A percentile compares a stretch with the other conserved stretches of the same genome.
Conservation (phyloP, 2,329 filamentous ascomycete genomes). For the Geosmithia putterillii region DNA sequence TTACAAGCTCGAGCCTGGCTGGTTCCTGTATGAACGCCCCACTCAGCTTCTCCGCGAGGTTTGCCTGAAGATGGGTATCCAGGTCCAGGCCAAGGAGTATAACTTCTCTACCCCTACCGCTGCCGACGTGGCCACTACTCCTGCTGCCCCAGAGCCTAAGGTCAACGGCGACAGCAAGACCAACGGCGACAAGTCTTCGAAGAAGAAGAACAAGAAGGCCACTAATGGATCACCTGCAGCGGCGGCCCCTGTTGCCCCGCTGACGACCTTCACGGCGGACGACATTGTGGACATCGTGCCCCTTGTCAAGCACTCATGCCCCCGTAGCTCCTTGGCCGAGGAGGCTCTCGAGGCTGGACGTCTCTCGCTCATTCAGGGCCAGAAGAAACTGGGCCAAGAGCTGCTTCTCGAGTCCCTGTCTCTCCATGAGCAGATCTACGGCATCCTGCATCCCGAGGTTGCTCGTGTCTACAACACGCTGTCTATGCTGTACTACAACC, state of each 20-base stretch:
- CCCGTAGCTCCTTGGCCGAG: conserved; percentile 81
- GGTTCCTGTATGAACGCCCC: conserved; percentile 56
- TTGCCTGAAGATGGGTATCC: conserved; percentile 77
- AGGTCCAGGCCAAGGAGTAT: conserved; percentile 61
- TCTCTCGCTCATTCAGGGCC: conserved; percentile 88
- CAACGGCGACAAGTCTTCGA: conserved; percentile 30
- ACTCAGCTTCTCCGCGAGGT: conserved; percentile 84
- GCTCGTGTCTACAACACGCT: conserved; percentile 89
- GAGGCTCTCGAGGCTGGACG: conserved; percentile 92
- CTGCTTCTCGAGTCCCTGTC: conserved; percentile 91
- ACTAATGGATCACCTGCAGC: conserved; percentile 39
- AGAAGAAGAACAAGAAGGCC: conserved; percentile 49
- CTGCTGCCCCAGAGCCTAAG: conserved; percentile 9
- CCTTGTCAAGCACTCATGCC: conserved; percentile 85
- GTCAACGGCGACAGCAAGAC: conserved; percentile 23
- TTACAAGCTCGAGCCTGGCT: conserved; percentile 56
- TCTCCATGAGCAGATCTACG: conserved; percentile 96
- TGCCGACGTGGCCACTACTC: conserved; percentile 15
- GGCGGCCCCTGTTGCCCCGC: conserved; percentile 24
- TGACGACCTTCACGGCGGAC: conserved; percentile 56
- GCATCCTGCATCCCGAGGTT: conserved; percentile 91
- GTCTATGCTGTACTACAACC: conserved; percentile 90
- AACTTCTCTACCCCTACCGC: conserved; percentile 16
- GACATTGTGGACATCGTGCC: conserved; percentile 92
- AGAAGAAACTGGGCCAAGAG: conserved; percentile 93